Conservation (phyloP, 306 rosid species). For the Prunus campanulata region DNA sequence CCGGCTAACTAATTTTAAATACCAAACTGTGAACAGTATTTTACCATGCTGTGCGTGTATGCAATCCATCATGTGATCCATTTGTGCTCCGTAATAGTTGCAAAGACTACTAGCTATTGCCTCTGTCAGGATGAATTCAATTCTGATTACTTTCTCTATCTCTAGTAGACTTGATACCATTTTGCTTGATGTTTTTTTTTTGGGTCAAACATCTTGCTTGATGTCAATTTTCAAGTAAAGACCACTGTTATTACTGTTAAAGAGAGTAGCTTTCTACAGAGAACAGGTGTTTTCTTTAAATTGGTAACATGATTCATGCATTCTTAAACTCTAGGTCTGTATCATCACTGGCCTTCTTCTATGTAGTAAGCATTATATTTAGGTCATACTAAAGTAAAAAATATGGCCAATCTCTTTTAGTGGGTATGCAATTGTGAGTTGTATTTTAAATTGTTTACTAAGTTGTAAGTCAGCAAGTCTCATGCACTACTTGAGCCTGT, state of each 20-base stretch:
- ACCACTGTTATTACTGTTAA: background rate
- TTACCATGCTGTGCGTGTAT: background rate
- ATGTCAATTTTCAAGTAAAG: background rate
- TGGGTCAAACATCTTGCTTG: background rate
- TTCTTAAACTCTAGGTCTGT: background rate
- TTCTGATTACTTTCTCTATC: background rate
- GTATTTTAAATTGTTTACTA: background rate
- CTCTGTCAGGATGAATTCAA: background rate
- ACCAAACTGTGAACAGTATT: background rate
- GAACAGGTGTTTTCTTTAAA: background rate
- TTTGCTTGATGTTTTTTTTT: background rate
- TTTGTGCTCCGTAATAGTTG: background rate
- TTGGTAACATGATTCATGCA: background rate
- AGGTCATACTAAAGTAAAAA: background rate
- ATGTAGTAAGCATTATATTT: background rate
- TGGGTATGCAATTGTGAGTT: background rate
- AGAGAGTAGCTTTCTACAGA: background rate
- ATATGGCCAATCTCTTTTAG: background rate
- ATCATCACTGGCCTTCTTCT: background rate
- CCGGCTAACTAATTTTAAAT: background rate
- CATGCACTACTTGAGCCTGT: background rate
- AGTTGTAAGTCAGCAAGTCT: background rate
- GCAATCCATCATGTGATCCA: background rate
- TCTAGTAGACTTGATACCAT: background rate
- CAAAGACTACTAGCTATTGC: background rate